Evolutionary conservation across 352 stramenopile genomes (phyloP).

Genomic region (Pythium dissimile): DNA sequence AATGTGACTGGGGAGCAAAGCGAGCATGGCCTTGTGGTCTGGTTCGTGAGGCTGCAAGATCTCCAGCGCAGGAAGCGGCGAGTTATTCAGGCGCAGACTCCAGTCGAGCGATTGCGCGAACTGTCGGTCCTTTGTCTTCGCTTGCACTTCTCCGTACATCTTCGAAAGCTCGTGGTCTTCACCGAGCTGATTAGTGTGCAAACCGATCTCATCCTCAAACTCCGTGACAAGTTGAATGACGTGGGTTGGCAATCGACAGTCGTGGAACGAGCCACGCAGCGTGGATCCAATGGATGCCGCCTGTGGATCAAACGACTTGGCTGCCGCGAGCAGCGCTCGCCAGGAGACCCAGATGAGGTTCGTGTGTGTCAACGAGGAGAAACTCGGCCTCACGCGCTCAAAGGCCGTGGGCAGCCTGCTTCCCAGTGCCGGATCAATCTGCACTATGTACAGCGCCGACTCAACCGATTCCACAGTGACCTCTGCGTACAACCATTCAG

Average conservation of each 20-base stretch:
- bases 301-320: too few species aligned
- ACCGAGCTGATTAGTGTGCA: too few species aligned
- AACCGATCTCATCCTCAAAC: too few species aligned
- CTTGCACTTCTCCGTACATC: neutral
- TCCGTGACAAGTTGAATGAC: too few species aligned
- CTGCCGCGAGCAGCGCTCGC: neutral
- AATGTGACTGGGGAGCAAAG: neutral
- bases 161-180: too few species aligned
- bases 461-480: too few species aligned
- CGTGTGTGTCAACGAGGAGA: neutral
- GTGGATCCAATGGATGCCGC: too few species aligned
- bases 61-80: slow-evolving; percentile 10
- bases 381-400: neutral
- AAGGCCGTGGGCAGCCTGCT: neutral
- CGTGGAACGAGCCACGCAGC: too few species aligned
- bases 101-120: slow-evolving; percentile 5
- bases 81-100: slow-evolving; percentile 2
- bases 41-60: neutral
- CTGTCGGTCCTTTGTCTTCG: neutral
- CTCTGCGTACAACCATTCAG: too few species aligned
- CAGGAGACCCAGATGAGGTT: slow-evolving; percentile 21
- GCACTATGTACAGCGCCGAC: too few species aligned
- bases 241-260: too few species aligned
- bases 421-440: too few species aligned
- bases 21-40: slow-evolving; percentile 5